Evolutionary conservation across 2,329 filamentous ascomycete genomes (phyloP).

Genomic region (Pseudogymnoascus sp.): DNA sequence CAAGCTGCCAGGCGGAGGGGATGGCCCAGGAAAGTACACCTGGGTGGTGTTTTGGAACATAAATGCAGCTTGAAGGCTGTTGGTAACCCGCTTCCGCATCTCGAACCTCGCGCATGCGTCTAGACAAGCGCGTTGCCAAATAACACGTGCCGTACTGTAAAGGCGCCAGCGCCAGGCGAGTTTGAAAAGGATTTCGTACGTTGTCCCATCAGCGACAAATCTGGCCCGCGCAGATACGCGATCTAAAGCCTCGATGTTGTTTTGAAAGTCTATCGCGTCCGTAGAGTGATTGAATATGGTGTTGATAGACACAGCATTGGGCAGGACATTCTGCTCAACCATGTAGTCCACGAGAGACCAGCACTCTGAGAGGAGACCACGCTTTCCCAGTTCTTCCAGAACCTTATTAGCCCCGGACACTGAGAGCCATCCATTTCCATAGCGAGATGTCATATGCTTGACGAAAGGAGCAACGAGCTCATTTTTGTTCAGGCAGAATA

Average conservation of each 20-base stretch:
- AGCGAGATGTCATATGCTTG: neutral
- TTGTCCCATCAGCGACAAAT: neutral
- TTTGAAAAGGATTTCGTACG: constrained; percentile 4
- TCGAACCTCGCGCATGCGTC: neutral
- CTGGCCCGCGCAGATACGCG: neutral
- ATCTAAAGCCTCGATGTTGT: neutral
- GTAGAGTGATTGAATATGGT: neutral
- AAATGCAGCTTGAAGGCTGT: neutral
- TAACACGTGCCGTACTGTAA: constrained; percentile 3
- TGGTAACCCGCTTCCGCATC: neutral
- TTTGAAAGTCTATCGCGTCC: neutral
- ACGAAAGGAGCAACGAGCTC: constrained; percentile 2
- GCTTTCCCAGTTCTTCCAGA: neutral
- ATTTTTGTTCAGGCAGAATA: neutral
- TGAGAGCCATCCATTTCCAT: neutral
- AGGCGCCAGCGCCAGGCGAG: neutral
- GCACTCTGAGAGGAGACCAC: neutral
- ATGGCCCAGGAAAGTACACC: neutral
- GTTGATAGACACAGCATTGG: neutral
- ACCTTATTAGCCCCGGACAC: neutral
- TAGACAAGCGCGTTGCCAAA: constrained; percentile 8
- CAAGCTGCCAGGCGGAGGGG: neutral
- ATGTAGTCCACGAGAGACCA: constrained; percentile 6
- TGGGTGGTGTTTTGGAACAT: neutral
- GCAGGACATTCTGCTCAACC: neutral